A percentile compares a stretch with the other conserved stretches of the same genome.
phyloP scores from a whole-genome alignment of 2,329 filamentous ascomycete genomes.

The Falciphora oryzae region DNA sequence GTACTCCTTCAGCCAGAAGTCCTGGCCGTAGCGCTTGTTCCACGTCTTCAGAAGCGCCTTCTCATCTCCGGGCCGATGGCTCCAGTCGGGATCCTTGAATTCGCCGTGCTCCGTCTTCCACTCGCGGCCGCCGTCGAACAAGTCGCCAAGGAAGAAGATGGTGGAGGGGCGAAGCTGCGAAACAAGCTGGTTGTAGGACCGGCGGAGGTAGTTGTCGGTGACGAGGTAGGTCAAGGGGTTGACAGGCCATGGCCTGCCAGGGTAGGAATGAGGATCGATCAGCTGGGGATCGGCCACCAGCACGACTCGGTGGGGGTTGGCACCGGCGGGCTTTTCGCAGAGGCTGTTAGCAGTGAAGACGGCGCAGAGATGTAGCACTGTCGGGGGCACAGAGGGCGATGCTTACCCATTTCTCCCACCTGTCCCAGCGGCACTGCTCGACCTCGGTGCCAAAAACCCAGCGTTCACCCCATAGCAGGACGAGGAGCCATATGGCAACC shows the following conservation, averaged over 20 bases:
- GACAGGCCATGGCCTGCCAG: constrained; percentile 63
- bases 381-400: constrained; percentile 6
- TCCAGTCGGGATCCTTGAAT: constrained; percentile 55
- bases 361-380: constrained; percentile 11
- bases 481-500: constrained; percentile 66
- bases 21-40: constrained; percentile 69
- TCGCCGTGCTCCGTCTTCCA: constrained; percentile 70
- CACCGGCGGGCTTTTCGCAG: constrained; percentile 59
- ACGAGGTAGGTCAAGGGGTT: constrained; percentile 50
- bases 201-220: constrained; percentile 84
- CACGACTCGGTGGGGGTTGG: constrained; percentile 75
- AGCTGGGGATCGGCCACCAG: constrained; percentile 89
- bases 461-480: constrained; percentile 80
- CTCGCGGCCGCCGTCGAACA: constrained; percentile 94
- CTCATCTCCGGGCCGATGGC: constrained; percentile 46
- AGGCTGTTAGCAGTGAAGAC: constrained; percentile 14
- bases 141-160: constrained; percentile 83
- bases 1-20: constrained; percentile 85
- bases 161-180: constrained; percentile 74
- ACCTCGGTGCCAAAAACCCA: constrained; percentile 69
- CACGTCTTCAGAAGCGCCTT: constrained; percentile 55
- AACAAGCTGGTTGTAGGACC: constrained; percentile 76
- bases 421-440: constrained; percentile 69
- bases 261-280: constrained; percentile 92
- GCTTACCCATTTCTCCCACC: constrained; percentile 89